phyloP scores from a whole-genome alignment of 2,329 filamentous ascomycete genomes.

The Aspergillus pseudoterreus region DNA sequence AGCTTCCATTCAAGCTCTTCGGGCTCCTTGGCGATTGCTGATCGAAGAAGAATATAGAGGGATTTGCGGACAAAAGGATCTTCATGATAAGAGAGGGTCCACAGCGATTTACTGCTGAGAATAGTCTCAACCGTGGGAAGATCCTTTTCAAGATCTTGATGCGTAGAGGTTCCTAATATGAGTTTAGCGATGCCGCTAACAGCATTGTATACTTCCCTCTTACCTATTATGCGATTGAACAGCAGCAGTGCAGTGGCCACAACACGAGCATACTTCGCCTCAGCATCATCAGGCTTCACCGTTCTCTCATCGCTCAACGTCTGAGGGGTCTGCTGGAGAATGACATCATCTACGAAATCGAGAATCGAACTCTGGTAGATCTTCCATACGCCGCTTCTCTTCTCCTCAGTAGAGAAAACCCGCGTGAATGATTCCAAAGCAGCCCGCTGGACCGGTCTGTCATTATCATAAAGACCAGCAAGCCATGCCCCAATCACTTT shows the following conservation, averaged over 20 bases:
- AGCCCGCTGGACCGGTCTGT: constrained; percentile 70
- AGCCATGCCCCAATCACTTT: constrained; percentile 85
- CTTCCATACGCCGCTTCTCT: constrained; percentile 71
- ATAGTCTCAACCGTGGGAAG: constrained; percentile 62
- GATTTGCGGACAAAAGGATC: constrained; percentile 58
- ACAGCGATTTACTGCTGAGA: constrained; percentile 60
- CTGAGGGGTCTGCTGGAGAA: constrained; percentile 70
- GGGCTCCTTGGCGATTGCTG: constrained; percentile 47
- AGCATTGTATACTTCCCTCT: background rate
- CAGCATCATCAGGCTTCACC: constrained; percentile 77
- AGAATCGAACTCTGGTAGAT: constrained; percentile 78
- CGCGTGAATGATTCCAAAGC: constrained; percentile 71
- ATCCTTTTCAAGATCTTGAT: constrained; percentile 57
- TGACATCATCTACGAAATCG: constrained; percentile 74
- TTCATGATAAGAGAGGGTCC: constrained; percentile 55
- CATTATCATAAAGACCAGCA: constrained; percentile 80
- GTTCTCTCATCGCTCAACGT: constrained; percentile 87
- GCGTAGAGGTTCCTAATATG: constrained; percentile 28
- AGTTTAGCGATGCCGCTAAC: background rate
- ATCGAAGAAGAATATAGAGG: constrained; percentile 54
- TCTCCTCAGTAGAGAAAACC: constrained; percentile 77
- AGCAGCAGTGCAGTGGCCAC: constrained; percentile 57
- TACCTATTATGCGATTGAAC: constrained; percentile 52
- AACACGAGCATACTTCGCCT: constrained; percentile 81
- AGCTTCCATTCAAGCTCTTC: constrained; percentile 58